phyloP scores from a whole-genome alignment of 768 basidiomycete species.

The Suillus ampliporus region DNA sequence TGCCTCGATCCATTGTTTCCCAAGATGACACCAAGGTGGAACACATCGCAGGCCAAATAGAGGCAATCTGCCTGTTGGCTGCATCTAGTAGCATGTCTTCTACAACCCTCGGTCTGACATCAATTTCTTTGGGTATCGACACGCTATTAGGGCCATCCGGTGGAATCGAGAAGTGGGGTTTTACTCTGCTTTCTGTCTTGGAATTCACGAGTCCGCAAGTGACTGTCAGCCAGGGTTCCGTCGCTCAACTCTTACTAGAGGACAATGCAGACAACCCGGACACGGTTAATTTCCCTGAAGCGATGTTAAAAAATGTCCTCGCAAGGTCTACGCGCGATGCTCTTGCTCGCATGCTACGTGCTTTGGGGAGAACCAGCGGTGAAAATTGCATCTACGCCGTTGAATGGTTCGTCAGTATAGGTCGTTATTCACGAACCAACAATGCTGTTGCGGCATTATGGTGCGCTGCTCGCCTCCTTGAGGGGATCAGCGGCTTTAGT shows the following conservation, averaged over 20 bases:
- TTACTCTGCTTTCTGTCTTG: slow-evolving; percentile 81
- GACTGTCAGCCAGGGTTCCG: slow-evolving; percentile 50
- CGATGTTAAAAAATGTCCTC: slow-evolving; percentile 59
- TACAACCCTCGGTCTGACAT: slow-evolving; percentile 34
- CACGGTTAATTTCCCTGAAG: slow-evolving; percentile 58
- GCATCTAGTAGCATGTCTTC: slow-evolving; percentile 20
- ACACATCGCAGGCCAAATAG: slow-evolving; percentile 69
- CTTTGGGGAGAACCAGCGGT: slow-evolving; percentile 71
- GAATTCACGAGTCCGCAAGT: slow-evolving; percentile 68
- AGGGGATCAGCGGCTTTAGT: slow-evolving; percentile 64
- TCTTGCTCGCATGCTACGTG: slow-evolving; percentile 73
- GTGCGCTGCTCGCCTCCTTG: slow-evolving; percentile 79
- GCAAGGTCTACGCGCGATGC: slow-evolving; percentile 56
- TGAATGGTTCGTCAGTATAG: slow-evolving; percentile 78
- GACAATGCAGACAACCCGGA: slow-evolving; percentile 43
- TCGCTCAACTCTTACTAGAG: slow-evolving; percentile 64
- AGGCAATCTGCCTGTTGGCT: slow-evolving; percentile 66
- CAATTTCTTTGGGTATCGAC: slow-evolving; percentile 59
- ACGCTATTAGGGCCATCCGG: slow-evolving; percentile 80
- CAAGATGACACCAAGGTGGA: slow-evolving; percentile 78
- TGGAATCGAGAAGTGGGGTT: slow-evolving; percentile 92
- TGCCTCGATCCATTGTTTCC: slow-evolving; percentile 75
- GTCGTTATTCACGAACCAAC: slow-evolving; percentile 47
- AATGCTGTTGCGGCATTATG: slow-evolving; percentile 77
- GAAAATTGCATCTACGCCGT: slow-evolving; percentile 76